A percentile compares a stretch with the other conserved stretches of the same genome.
phyloP scores from a whole-genome alignment of 257 asterid species.

The Przewalskia tangutica region DNA sequence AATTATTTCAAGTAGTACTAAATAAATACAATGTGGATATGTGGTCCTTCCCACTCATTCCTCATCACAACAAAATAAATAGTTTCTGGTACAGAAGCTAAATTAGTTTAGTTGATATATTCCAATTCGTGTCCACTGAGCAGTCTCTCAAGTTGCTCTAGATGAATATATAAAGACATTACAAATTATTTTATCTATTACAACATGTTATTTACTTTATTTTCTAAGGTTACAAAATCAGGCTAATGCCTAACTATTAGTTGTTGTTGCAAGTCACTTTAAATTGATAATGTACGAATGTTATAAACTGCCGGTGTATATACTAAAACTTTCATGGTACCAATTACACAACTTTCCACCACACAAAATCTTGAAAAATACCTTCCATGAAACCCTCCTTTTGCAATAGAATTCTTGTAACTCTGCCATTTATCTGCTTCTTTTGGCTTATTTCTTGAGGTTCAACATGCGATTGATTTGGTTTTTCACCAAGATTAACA shows the following conservation, averaged over 20 bases:
- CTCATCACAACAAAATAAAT: not conserved
- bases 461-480: constrained; percentile 5
- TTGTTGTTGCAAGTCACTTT: not conserved
- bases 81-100: not conserved
- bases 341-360: not conserved
- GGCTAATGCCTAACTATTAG: not conserved
- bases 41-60: constrained; percentile 19
- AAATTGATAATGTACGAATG: too few relatives aligned
- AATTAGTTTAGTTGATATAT: not conserved
- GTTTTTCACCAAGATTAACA: not conserved
- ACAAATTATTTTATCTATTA: not conserved
- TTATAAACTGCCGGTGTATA: not conserved
- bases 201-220: not conserved
- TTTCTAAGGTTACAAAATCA: not conserved
- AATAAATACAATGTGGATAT: constrained; percentile 8
- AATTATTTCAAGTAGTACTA: not conserved
- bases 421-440: not conserved
- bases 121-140: not conserved
- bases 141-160: not conserved
- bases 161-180: too few relatives aligned
- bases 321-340: not conserved
- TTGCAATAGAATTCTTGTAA: constrained; percentile 8
- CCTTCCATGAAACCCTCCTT: constrained; percentile 31
- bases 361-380: constrained; percentile 4
- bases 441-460: not conserved